Evolutionary conservation across 257 asterid genomes (phyloP), one percentile per base, ranked within the genome.

Genomic region (Cinchona pubescens): DNA sequence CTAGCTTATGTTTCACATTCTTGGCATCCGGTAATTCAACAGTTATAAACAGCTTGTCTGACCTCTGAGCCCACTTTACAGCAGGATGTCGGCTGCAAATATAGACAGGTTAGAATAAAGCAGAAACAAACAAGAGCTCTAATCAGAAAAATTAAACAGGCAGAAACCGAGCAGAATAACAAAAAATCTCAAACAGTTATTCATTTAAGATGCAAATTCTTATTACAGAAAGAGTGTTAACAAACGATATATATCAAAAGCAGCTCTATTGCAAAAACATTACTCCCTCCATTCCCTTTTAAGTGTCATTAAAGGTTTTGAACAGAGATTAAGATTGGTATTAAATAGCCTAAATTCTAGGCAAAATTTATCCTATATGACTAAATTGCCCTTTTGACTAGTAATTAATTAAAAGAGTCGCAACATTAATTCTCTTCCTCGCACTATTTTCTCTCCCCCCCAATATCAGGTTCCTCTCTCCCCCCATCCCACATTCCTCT

Each of bases 1-100:
- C 94, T 79, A 90, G 83, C 48, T 88, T 89, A 70, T 88, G 81
- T 85, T 87, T 87, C 77, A 85, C 89, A 85, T 88, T 77, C 75
- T 89, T 81, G 8, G 96, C 93, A 85, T 91, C 94, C 21, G 95
- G 95, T n/a, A 89, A 82, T 67, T 87, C 93, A 73, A 91, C 86
- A 23, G 90, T 91, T 32, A 89, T 77, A 80, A 75, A 91, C 63
- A 91, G 53, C 61, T 66, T 76, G 70, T 89, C 95, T 0, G 85
- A 76, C 80, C 95, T 82, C 85, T 91, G 91, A 30, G 96, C 93
- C 95, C 96, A 91, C 67, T 89, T 87, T 29, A 91, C 87, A 65
- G 59, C 75, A 37, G 91, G 96, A 75, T 85, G 91, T 15, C 93
- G 93, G 70, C 96, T 90, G 88, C 55, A 56, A 25, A 25, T 5